phyloP scores from a whole-genome alignment of 2,329 filamentous ascomycete species.

The Pseudogymnoascus pannorum region DNA sequence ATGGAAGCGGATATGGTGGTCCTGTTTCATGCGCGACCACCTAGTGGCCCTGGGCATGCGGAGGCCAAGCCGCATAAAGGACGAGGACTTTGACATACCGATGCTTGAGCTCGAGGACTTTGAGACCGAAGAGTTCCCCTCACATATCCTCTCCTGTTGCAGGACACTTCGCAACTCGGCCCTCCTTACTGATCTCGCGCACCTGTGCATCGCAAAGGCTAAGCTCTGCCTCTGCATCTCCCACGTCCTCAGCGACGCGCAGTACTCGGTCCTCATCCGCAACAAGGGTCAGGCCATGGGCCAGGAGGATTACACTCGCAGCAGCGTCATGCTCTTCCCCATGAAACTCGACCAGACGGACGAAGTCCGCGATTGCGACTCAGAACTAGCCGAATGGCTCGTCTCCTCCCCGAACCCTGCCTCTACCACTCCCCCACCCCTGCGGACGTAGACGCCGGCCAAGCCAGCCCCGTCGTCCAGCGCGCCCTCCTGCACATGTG shows the following conservation, averaged over 20 bases:
- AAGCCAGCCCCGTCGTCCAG: conserved; percentile 58
- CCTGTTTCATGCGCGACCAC: conserved; percentile 89
- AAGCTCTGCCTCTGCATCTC: conserved; percentile 85
- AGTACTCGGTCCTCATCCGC: conserved; percentile 85
- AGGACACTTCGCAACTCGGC: conserved; percentile 62
- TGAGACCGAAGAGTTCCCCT: conserved; percentile 62
- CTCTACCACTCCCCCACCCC: conserved; percentile 53
- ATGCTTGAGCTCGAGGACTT: conserved; percentile 84
- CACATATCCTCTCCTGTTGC: conserved; percentile 63
- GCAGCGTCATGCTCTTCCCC: conserved; percentile 81
- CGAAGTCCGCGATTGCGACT: conserved; percentile 71
- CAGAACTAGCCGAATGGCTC: conserved; percentile 71
- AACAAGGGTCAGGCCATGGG: conserved; percentile 71
- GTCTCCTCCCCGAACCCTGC: conserved; percentile 64
- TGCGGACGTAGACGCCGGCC: conserved; percentile 50
- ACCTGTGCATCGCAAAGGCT: conserved; percentile 87
- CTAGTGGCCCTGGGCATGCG: conserved; percentile 91
- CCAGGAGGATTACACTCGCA: conserved; percentile 61
- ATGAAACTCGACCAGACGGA: conserved; percentile 78
- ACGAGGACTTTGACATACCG: conserved; percentile 87
- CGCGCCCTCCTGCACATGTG: conserved; percentile 87
- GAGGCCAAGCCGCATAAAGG: conserved; percentile 83
- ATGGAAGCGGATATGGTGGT: conserved; percentile 98
- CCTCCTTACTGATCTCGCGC: conserved; percentile 71
- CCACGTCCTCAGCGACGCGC: conserved; percentile 78